Base-by-base conservation (phyloP, 1,284 basidiomycete species). In the Neonothopanus nambi region DNA sequence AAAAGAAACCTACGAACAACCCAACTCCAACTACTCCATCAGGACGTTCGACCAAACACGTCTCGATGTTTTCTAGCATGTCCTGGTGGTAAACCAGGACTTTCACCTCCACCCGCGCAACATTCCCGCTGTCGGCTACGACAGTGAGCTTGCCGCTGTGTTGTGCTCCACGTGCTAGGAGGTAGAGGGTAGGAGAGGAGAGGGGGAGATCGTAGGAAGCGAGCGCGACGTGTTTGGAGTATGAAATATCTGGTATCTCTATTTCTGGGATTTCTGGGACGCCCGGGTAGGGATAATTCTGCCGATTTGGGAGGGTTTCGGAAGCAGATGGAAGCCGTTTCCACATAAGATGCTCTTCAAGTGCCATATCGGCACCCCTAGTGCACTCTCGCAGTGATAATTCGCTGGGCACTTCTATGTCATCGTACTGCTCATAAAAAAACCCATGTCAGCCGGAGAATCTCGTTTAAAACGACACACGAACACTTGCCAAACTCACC, bases 141-240 rank as follows among this genome's bases (percentile, higher is more conserved):
- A 74, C 43, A 20, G 65, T 60, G 36, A 70, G 56, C 5, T 47
- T 55, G 12, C 70, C 71, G 18, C 57, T 49, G 1, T 64, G 62
- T 6, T 59, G 48, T 23, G 57, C 64, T 5, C 77, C 78, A 12
- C 71, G 66, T n/a, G 73, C 69, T 18, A 74, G 56, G 36, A 80
- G 63, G 50, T 70, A 72, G 15, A 78, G 63, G 7, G 69, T 71
- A 26, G 65, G 70, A 56, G 65, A 70, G 62, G 57, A 71, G 60
- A 61, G 71, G 52, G 62, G 77, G 61, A 69, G 57, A 12, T 68
- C 63, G 37, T 70, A 68, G 1, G 62, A 58, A 0, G 67, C 59
- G 18, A 59, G 53, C 3, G 64, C 58, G 4, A 61, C 46, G 48
- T 61, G 59, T 21, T n/a, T n/a, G n/a, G n/a, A n/a, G n/a, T n/a